These are phyloP conservation scores for Dalbergia oliveri DNA, from an alignment of 306 rosid species.

Conservation along the genomic window DNA sequence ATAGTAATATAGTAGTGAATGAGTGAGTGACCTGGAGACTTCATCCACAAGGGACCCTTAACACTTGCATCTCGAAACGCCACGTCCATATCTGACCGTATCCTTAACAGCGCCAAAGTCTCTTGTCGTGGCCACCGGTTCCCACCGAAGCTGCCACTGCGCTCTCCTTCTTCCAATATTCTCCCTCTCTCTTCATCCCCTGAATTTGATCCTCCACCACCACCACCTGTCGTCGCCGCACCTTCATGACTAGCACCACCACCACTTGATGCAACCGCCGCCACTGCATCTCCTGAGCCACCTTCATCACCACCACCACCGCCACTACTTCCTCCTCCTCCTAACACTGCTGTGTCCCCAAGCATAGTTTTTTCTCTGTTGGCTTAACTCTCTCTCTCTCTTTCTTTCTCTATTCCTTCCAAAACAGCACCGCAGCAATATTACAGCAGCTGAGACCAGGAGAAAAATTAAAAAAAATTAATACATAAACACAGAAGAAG, in stretches of 20 bases:
- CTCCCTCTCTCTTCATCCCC: constrained; percentile 67
- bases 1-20: not conserved
- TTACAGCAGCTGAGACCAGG: constrained; percentile 59
- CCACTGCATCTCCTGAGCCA: constrained; percentile 59
- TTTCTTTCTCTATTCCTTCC: constrained; percentile 33
- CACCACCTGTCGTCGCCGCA: constrained; percentile 36
- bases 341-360: constrained; percentile 66
- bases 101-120: constrained; percentile 84
- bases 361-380: constrained; percentile 58
- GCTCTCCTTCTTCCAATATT: constrained; percentile 68
- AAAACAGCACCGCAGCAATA: constrained; percentile 55
- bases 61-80: constrained; percentile 90
- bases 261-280: not conserved
- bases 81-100: constrained; percentile 90
- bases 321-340: constrained; percentile 40
- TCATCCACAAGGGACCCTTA: constrained; percentile 96
- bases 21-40: constrained; percentile 69
- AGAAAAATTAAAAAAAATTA: constrained; percentile 47
- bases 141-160: constrained; percentile 68
- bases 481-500: constrained; percentile 39
- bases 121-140: constrained; percentile 97
- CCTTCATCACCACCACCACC: constrained; percentile 40
- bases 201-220: constrained; percentile 66
- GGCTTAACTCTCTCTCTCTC: constrained; percentile 28
- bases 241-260: constrained; percentile 3